These are phyloP conservation scores for Backusella psychrophila DNA, from an alignment of 192 early-diverging fungal genomes.

Conservation along the genomic window DNA sequence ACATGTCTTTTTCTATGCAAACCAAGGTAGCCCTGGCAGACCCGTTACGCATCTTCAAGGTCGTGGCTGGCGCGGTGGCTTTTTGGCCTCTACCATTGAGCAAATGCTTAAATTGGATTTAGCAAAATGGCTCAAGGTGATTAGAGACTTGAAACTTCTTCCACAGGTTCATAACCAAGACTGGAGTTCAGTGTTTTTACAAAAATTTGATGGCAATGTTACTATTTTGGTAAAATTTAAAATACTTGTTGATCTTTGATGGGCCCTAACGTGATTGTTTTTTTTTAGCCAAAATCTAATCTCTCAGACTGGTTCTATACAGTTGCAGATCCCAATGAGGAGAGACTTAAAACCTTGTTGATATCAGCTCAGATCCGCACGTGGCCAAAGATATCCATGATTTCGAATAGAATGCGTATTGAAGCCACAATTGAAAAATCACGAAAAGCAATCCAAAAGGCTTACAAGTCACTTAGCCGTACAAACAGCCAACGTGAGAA, in stretches of 20 bases:
- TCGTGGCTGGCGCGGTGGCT: constrained; percentile 87
- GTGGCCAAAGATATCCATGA: constrained; percentile 79
- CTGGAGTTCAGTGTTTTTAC: constrained; percentile 82
- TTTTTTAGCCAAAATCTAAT: constrained; percentile 49
- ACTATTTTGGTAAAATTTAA: constrained; percentile 65
- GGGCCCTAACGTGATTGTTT: neutral
- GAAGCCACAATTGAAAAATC: constrained; percentile 64
- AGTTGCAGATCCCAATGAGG: constrained; percentile 60
- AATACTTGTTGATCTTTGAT: neutral
- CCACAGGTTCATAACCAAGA: constrained; percentile 77
- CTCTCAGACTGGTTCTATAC: constrained; percentile 63
- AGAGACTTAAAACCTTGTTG: constrained; percentile 57
- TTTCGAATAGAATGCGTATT: constrained; percentile 69
- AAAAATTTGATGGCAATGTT: constrained; percentile 88
- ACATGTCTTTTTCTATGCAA: constrained; percentile 82
- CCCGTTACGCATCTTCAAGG: constrained; percentile 72
- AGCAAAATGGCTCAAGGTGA: constrained; percentile 79
- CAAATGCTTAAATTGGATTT: constrained; percentile 84
- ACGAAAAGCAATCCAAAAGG: constrained; percentile 18
- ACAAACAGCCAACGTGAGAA: neutral
- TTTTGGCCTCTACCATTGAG: constrained; percentile 72
- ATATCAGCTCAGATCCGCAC: constrained; percentile 57
- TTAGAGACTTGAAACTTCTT: constrained; percentile 76
- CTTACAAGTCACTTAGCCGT: neutral
- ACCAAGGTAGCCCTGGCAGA: constrained; percentile 70